Conservation (phyloP, 2,329 filamentous ascomycete genomes). For the Bipolaris oryzae region DNA sequence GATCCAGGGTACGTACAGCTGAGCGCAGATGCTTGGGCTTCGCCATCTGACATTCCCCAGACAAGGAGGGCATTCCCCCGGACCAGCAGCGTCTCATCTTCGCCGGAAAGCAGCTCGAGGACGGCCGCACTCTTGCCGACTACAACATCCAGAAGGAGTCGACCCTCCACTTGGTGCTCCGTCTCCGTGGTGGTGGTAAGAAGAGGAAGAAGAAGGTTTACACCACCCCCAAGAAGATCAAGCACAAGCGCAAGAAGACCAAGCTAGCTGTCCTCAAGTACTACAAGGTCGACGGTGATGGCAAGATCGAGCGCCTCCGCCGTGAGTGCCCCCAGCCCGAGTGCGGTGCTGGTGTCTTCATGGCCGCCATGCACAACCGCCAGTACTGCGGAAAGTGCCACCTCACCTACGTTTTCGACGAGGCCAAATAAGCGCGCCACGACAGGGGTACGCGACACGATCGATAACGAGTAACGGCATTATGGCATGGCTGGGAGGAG, state of each 20-base stretch:
- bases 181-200: conserved; percentile 90
- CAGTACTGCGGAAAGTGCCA: conserved; percentile 88
- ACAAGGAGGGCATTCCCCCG: conserved; percentile 99
- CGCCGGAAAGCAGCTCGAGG: conserved; percentile 99
- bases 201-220: conserved; percentile 99
- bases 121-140: conserved; percentile 97
- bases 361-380: conserved; percentile 99
- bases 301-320: conserved; percentile 99
- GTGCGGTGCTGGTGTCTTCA: conserved; percentile 99
- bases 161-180: conserved; percentile 96
- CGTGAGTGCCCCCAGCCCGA: conserved; percentile 84
- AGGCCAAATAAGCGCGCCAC: conserved; percentile 59
- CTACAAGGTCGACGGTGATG: conserved; percentile 99
- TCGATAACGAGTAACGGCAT: conserved; percentile 35
- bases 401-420: conserved; percentile 74
- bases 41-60: conserved; percentile 60
- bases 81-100: conserved; percentile 99
- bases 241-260: conserved; percentile 99
- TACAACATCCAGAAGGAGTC: conserved; percentile 99
- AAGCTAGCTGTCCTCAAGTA: conserved; percentile 99
- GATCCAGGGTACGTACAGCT: conserved; percentile 65
- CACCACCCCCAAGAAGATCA: conserved; percentile 99
- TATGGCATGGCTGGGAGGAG: conserved; percentile 31
- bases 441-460: conserved; percentile 21
- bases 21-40: neutral